A percentile compares a stretch with the other conserved stretches of the same genome.
phyloP scores from a whole-genome alignment of 345 rosid species.

The Linum tenue region DNA sequence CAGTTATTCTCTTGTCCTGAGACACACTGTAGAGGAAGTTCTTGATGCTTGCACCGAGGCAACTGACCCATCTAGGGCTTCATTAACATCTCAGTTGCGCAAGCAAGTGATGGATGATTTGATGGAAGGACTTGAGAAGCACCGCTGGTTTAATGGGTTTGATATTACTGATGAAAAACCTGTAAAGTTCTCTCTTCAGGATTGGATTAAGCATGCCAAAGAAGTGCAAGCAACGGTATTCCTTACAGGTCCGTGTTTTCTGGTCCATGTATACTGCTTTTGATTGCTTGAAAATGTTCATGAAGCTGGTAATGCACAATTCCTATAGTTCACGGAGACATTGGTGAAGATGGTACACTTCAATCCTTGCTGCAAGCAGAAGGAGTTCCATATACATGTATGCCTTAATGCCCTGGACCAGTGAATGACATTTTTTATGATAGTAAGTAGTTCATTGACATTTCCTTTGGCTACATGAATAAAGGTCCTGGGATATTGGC shows the following conservation, averaged over 20 bases:
- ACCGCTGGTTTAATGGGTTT: conserved; percentile 73
- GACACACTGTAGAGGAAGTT: conserved; percentile 96
- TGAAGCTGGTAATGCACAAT: conserved; percentile 11
- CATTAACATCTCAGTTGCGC: conserved; percentile 66
- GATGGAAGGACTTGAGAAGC: conserved; percentile 51
- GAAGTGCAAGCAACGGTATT: conserved; percentile 68
- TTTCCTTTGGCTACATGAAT: conserved; percentile 8
- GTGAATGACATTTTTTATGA: not conserved
- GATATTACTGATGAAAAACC: conserved; percentile 71
- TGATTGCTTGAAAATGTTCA: not conserved
- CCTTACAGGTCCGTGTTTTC: conserved; percentile 58
- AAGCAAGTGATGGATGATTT: conserved; percentile 70
- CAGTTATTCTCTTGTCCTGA: conserved; percentile 88
- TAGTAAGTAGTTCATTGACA: conserved; percentile 12
- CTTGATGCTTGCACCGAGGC: conserved; percentile 83
- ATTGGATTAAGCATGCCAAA: conserved; percentile 71
- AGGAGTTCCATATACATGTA: conserved; percentile 84
- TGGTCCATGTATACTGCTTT: not conserved
- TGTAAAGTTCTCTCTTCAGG: conserved; percentile 40
- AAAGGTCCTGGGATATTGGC: conserved; percentile 82
- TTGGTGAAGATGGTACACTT: conserved; percentile 93
- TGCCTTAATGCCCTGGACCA: conserved; percentile 6
- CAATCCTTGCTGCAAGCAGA: conserved; percentile 68
- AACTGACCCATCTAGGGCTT: conserved; percentile 69
- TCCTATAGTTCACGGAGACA: conserved; percentile 82